Evolutionary conservation across 495 filamentous ascomycete species (phyloP), one percentile per base, ranked within the genome.

Genomic region (Xylaria nigripes): DNA sequence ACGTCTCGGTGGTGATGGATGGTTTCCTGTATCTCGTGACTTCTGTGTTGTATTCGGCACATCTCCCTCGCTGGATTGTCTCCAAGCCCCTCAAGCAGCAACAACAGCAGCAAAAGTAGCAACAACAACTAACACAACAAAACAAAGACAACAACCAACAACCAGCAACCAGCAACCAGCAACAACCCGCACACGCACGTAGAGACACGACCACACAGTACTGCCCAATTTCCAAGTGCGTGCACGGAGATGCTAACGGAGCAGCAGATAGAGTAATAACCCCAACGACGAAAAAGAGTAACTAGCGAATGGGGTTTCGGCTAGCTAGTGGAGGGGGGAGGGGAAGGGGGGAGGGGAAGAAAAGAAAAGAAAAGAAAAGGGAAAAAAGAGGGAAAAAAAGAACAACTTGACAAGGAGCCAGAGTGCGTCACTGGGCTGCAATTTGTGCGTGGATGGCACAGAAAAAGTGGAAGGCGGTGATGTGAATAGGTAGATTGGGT

Each of bases 1-100:
- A 16, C 44, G 51, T 22, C 24, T 36, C 19, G n/a, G 32, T 18
- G 44, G 34, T 16, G 24, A 54, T 21, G 44, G 51, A 54, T 43
- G 44, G 51, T 12, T 54, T 13, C 32, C 21, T 41, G 45, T 42
- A 22, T 22, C 22, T 54, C 30, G 51, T 48, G 40, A 9, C 42
- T 36, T 30, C 44, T 54, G n/a, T 42, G 44, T 54, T 45, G 51
- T 24, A 43, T 54, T 46, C 34, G 13, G 44, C 51, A 54, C 51
- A 54, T 54, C 51, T 54, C 51, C 44, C 51, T 38, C 29, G 22
- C 46, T 23, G 47, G 23, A 42, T 18, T 41, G 44, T 48, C 44
- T 54, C 51, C 45, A 18, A 42, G 30, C 51, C 44, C 44, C 51
- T 48, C 51, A 48, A 34, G 36, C 48, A 41, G 32, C 34, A 36